Evolutionary conservation across 2,329 filamentous ascomycete species (phyloP).

Genomic region (Colletotrichum sp.): DNA sequence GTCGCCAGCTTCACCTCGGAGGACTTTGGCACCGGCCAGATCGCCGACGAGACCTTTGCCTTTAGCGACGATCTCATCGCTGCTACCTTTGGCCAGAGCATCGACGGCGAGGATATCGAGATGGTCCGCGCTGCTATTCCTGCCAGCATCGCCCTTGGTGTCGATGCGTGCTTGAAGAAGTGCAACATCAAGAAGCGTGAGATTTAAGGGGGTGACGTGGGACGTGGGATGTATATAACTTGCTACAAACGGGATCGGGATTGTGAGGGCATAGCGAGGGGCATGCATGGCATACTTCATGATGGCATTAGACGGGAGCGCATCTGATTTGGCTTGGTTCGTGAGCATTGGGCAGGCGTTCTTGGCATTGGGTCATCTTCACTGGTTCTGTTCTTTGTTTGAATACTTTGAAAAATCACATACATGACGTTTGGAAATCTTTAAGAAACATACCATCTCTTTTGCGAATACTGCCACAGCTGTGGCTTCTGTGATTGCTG

Average conservation of each 20-base stretch:
- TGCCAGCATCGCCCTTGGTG: slow-evolving; percentile 53
- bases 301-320: neutral
- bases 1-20: slow-evolving; percentile 54
- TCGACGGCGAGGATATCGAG: slow-evolving; percentile 52
- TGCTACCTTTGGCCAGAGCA: slow-evolving; percentile 50
- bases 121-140: slow-evolving; percentile 49
- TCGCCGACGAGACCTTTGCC: slow-evolving; percentile 56
- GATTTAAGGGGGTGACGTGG: neutral
- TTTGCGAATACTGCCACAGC: neutral
- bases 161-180: slow-evolving; percentile 54
- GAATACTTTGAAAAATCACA: neutral
- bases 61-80: slow-evolving; percentile 49
- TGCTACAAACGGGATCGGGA: neutral
- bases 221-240: neutral
- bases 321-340: neutral
- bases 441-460: neutral
- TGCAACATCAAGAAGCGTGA: slow-evolving; percentile 41
- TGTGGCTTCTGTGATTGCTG: neutral
- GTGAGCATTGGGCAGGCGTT: neutral
- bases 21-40: slow-evolving; percentile 57
- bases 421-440: neutral
- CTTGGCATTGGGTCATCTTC: neutral
- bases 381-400: neutral
- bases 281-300: neutral
- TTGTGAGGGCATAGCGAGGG: neutral